Base-by-base conservation (phyloP, 2,329 filamentous ascomycete species). In the Alternaria postmessia region DNA sequence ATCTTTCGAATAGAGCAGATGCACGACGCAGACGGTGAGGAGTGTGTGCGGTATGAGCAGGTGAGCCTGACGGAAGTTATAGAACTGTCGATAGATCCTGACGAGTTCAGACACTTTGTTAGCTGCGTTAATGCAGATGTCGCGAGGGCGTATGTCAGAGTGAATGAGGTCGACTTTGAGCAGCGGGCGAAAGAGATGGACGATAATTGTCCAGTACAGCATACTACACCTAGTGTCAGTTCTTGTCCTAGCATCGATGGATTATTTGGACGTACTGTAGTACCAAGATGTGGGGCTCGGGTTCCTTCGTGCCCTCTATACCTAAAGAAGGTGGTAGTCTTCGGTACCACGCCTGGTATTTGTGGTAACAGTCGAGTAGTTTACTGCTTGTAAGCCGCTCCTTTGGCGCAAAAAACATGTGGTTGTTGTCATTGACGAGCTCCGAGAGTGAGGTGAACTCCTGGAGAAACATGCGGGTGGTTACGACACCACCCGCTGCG, bases 151-250 rank as follows among this genome's bases (percentile, higher is more conserved):
- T 2, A 91, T 81, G 52, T 85, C 84, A 7, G 88, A 90, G 8
- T 87, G 86, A 48, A 78, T 70, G 14, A 83, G 67, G 51, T 83
- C 80, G 22, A 89, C 84, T 67, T 91, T 91, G 70, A 92, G 88
- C 38, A 93, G 82, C 0, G 91, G 91, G 7, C 91, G 84, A 73
- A 93, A 93, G 1, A 93, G 84, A n/a, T 92, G 84, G 0, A 91
- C 76, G n/a, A 89, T 89, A 30, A 87, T 85, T 62, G 88, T 89
- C 69, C 91, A 86, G 71, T 91, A 90, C 64, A 91, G 88, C 88
- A 91, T 89, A 74, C 75, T 77, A 4, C 2, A 16, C 48, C 12
- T 20, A 16, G 12, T 38, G 54, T 72, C 53, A 68, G 66, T 52
- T 48, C 61, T 6, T 48, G 38, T 12, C 9, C 36, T 36, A 43